A percentile compares a stretch with the other conserved stretches of the same genome.
These are phyloP conservation scores for Starmerella bacillaris DNA, from an alignment of 805 yeast genomes.

Conservation along the genomic window DNA sequence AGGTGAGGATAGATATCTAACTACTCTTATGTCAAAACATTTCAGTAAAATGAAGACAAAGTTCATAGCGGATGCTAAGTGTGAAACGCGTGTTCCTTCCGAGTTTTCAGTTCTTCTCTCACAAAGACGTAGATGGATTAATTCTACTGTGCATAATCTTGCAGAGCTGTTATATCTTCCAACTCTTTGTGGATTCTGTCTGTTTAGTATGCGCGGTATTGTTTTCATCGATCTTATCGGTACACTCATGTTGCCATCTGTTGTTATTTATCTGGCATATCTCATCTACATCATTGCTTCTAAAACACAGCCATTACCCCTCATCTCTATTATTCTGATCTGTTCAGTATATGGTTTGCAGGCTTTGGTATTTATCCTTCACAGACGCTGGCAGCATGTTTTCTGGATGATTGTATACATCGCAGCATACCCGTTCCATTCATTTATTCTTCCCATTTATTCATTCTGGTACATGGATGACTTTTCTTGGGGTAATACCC, in stretches of 20 bases:
- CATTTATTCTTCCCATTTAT: conserved; percentile 40
- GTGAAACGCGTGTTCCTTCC: conserved; percentile 42
- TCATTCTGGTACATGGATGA: conserved; percentile 51
- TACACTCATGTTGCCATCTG: conserved; percentile 42
- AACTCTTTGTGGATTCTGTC: conserved; percentile 45
- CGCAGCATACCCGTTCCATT: conserved; percentile 43
- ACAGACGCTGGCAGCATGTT: conserved; percentile 30
- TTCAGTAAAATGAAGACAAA: conserved; percentile 39
- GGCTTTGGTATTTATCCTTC: conserved; percentile 35
- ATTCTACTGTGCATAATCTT: conserved; percentile 46
- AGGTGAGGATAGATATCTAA: conserved; percentile 44
- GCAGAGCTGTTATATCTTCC: conserved; percentile 37
- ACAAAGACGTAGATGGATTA: conserved; percentile 76
- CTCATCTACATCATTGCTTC: conserved; percentile 35
- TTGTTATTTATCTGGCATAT: conserved; percentile 36
- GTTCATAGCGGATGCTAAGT: conserved; percentile 41
- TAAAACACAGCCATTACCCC: conserved; percentile 32
- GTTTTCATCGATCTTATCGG: conserved; percentile 41
- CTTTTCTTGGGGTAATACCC: conserved; percentile 49
- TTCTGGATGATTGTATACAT: conserved; percentile 41
- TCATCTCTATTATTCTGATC: conserved; percentile 38
- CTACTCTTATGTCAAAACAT: conserved; percentile 39
- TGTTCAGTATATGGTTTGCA: conserved; percentile 42
- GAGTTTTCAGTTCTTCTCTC: conserved; percentile 72
- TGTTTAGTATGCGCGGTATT: conserved; percentile 43